Conservation (phyloP, 768 basidiomycete genomes). For the Astraeus odoratus region DNA sequence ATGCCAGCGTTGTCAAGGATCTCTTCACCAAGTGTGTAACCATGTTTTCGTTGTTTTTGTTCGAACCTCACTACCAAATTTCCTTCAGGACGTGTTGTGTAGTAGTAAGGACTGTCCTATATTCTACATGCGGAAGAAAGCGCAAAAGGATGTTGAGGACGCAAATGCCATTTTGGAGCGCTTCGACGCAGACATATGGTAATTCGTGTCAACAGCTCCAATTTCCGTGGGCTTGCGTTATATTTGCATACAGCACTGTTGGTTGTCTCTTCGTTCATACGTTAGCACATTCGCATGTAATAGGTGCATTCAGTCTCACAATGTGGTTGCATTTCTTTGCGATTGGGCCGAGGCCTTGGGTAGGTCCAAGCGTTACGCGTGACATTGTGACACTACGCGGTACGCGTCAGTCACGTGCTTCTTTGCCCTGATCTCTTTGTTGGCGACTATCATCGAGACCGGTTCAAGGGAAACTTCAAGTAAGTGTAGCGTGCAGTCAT, state of each 20-base stretch:
- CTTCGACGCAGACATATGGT: conserved; percentile 77
- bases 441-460: conserved; percentile 15
- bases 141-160: conserved; percentile 96
- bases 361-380: background rate
- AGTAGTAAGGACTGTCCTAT: conserved; percentile 98
- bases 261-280: no score
- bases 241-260: no score
- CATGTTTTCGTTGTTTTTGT: background rate
- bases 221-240: no score
- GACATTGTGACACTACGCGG: conserved; percentile 22
- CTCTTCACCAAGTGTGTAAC: conserved; percentile 74
- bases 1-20: conserved; percentile 98
- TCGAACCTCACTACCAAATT: background rate
- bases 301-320: background rate
- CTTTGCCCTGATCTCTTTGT: conserved; percentile 21
- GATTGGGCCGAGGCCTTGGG: background rate
- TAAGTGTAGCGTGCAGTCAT: background rate
- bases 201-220: conserved; percentile 2
- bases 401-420: conserved; percentile 23
- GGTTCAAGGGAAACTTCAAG: background rate
- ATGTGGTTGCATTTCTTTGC: no score
- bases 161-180: conserved; percentile 71
- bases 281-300: background rate
- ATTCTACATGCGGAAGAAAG: conserved; percentile 97
- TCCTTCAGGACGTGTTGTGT: conserved; percentile 82